Base-by-base conservation (phyloP, 2,329 filamentous ascomycete species). In the Colletotrichum costaricense region DNA sequence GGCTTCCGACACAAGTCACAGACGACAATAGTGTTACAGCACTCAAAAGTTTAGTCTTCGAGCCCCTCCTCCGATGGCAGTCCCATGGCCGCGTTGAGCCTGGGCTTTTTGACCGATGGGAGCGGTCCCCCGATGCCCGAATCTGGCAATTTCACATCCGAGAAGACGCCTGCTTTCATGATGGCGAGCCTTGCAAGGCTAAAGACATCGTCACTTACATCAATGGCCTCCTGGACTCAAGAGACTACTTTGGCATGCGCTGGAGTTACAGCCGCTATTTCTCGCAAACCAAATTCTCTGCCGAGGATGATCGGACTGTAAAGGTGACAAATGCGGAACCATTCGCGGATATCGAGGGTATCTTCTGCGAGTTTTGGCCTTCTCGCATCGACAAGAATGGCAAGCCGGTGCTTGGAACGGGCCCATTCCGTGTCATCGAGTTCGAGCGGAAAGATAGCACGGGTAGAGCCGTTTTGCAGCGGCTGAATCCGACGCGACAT, bases 201-300 rank as follows among this genome's bases (percentile, higher is more conserved):
- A 38, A n/a, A 0, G 54, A 70, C 2, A 19, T 70, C 6, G 62
- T 66, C 28, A 22, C 2, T 19, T 70, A 66, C 30, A 59, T 70
- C 24, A 46, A 38, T 16, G 67, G 62, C 0, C 62, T 70, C 14
- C 30, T 70, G 26, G 67, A 70, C 42, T 66, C 67, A 11, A 55
- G 67, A 38, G 67, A 70, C 42, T 70, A 70, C 62, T 70, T 70
- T 14, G 67, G 67, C 30, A 70, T 70, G 67, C 67, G 62, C 8
- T 70, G 67, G 67, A 70, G 67, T 33, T 70, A 70, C 30, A 70
- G 67, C 55, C 67, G 67, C 12, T 70, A 70, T 19, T 70, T 70
- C 0, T 62, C 55, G 0, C 16, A 52, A 2, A 55, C 55, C 14
- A 42, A 8, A 12, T 28, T 67, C n/a, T 42, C 42, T 4, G 55